Base-by-base conservation (phyloP, 805 yeast genomes). In the Saccharomycopsis fermentans region DNA sequence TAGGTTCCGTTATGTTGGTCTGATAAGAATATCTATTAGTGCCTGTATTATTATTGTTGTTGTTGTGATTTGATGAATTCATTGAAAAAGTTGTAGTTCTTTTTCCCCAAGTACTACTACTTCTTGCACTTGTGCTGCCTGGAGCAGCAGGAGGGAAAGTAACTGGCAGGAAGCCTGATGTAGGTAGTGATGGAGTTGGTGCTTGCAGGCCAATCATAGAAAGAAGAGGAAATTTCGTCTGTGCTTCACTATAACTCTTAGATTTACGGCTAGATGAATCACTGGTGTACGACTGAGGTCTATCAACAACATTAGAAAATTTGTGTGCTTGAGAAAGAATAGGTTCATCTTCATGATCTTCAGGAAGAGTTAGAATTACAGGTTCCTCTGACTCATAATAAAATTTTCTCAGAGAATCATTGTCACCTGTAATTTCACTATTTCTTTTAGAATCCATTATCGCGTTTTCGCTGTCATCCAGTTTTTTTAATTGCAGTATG, bases 171-270 rank as follows among this genome's bases (percentile, higher is more conserved):
- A 26, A 43, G 14, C 50, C 50, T 21, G 24, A 26, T 39, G 8
- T 26, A 24, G 24, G 47, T 9, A 12, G 6, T 17, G 50, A 14
- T n/a, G 12, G 50, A 6, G 29, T 14, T 16, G 21, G 50, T 9
- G 50, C 24, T 43, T 43, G 50, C 29, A 21, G 50, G n/a, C 27
- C 50, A 9, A 43, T 43, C 50, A 43, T 43, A n/a, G 57, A 52
- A 14, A 58, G 47, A 35, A 55, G 34, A n/a, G 62, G 62, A 39
- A 59, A 57, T 52, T 57, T 56, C 6, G 59, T 57, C 17, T 56
- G 57, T 26, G 59, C 62, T 24, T 50, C 37, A 26, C 57, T 54
- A 37, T 56, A 43, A 8, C 26, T 43, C 14, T 43, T 43, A 16
- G 50, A 43, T 16, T 43, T 43, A 3, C 50, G 50, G 9, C 50